Conservation (phyloP, 139 green algal genomes). For the Auxenochlorella pyrenoidosa region DNA sequence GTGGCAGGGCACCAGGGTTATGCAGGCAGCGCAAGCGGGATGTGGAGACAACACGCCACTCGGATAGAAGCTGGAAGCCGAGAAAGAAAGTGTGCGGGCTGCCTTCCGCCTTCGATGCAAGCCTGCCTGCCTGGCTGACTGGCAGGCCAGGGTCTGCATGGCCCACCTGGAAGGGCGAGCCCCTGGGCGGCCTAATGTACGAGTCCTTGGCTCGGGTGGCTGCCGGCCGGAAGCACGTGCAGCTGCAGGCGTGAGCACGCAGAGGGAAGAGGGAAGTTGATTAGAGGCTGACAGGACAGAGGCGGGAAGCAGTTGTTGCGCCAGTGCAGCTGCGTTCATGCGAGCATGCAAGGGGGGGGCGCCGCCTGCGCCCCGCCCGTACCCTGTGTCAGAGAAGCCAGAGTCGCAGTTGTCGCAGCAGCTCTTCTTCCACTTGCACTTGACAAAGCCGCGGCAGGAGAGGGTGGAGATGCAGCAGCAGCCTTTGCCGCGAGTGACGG, state of each 20-base stretch:
- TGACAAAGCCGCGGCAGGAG: neutral
- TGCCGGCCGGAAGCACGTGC: conserved; percentile 9
- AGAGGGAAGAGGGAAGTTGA: neutral
- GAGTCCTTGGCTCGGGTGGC: conserved; percentile 7
- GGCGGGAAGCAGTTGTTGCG: too few species aligned
- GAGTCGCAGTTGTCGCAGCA: conserved; percentile 11
- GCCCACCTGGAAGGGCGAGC: neutral
- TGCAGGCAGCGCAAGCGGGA: too few species aligned
- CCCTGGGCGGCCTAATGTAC: neutral
- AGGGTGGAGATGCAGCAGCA: conserved; percentile 23
- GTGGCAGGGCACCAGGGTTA: too few species aligned
- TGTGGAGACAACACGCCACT: too few species aligned
- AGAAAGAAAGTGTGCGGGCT: too few species aligned
- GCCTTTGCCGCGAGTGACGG: conserved; percentile 11
- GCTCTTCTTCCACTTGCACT: conserved; percentile 17
- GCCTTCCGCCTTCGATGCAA: too few species aligned
- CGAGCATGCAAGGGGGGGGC: too few species aligned
- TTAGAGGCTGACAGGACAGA: neutral
- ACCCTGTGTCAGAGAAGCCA: neutral
- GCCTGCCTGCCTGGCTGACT: too few species aligned
- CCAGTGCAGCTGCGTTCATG: too few species aligned
- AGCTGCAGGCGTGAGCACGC: neutral
- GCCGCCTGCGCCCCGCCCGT: too few species aligned
- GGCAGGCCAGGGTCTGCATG: too few species aligned
- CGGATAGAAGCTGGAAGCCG: too few species aligned